Conservation (phyloP, 2,329 filamentous ascomycete genomes). For the Macroventuria anomochaeta region DNA sequence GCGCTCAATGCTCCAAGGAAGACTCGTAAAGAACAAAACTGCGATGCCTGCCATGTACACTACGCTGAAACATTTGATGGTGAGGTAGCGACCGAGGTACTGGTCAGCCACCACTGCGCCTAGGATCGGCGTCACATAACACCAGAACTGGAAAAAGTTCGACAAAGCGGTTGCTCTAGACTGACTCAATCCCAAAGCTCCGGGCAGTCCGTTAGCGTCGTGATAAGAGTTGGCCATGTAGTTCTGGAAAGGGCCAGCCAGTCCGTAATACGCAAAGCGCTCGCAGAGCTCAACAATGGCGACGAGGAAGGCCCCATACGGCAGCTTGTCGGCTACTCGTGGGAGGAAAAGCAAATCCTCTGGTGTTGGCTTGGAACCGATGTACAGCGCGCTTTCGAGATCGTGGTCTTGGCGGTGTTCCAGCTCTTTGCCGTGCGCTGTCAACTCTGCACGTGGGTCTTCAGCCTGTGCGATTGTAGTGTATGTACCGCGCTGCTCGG, state of each 20-base stretch:
- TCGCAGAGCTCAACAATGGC: constrained; percentile 59
- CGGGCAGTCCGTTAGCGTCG: constrained; percentile 51
- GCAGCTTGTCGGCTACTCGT: constrained; percentile 53
- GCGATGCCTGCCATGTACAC: constrained; percentile 71
- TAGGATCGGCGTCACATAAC: constrained; percentile 55
- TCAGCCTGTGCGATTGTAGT: constrained; percentile 43
- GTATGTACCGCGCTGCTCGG: constrained; percentile 36
- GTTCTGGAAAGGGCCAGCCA: constrained; percentile 58
- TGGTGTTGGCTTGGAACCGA: constrained; percentile 34
- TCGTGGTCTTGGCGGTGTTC: constrained; percentile 2
- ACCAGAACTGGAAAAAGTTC: constrained; percentile 59
- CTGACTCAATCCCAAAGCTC: constrained; percentile 52
- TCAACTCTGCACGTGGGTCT: constrained; percentile 24
- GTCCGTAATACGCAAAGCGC: constrained; percentile 55
- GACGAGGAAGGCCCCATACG: constrained; percentile 55
- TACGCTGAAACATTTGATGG: constrained; percentile 69
- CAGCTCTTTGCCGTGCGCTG: constrained; percentile 24
- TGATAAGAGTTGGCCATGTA: constrained; percentile 55
- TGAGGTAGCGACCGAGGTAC: constrained; percentile 72
- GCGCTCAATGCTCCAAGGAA: constrained; percentile 67
- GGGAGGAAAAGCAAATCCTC: constrained; percentile 37
- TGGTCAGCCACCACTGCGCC: constrained; percentile 68
- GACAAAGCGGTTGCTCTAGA: constrained; percentile 54
- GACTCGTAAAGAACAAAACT: constrained; percentile 69
- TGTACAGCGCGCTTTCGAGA: constrained; percentile 17